Conservation (phyloP, 139 green algal genomes). For the Trebouxia sp. region DNA sequence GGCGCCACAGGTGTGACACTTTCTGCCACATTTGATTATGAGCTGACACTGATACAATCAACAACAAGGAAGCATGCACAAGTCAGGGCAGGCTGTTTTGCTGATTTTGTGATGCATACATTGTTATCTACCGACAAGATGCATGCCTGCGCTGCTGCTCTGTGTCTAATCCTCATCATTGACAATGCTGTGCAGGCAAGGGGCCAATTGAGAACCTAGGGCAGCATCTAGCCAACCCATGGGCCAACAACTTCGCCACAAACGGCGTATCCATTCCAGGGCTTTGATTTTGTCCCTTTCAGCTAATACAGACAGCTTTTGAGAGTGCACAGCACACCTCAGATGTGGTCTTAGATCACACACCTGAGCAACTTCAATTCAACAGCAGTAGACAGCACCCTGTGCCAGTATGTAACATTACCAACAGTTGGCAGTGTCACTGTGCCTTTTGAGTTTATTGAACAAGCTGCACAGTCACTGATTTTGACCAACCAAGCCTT, state of each 20-base stretch:
- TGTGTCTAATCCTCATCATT: neutral
- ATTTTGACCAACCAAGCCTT: too few relatives aligned
- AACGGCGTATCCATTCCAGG: slow-evolving; percentile 75
- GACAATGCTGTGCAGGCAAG: neutral
- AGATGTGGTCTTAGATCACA: too few relatives aligned
- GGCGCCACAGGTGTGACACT: slow-evolving; percentile 77
- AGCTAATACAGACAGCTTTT: too few relatives aligned
- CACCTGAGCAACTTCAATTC: slow-evolving; percentile 17
- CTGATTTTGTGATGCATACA: too few relatives aligned
- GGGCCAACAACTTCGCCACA: slow-evolving; percentile 68
- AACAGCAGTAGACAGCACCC: neutral
- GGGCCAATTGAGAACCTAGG: slow-evolving; percentile 49
- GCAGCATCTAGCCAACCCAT: slow-evolving; percentile 72
- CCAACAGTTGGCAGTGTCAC: neutral
- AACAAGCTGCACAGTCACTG: too few relatives aligned
- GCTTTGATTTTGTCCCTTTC: too few relatives aligned
- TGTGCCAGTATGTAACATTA: slow-evolving; percentile 15
- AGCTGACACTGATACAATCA: too few relatives aligned
- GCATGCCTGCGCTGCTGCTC: neutral
- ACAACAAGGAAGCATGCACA: too few relatives aligned
- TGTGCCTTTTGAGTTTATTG: neutral
- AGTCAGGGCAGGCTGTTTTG: too few relatives aligned
- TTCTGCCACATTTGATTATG: neutral
- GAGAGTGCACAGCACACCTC: too few relatives aligned
- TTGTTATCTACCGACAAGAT: too few relatives aligned